Evolutionary conservation across 2,329 filamentous ascomycete genomes (phyloP).

Genomic region (Thermothelomyces thermophilus): DNA sequence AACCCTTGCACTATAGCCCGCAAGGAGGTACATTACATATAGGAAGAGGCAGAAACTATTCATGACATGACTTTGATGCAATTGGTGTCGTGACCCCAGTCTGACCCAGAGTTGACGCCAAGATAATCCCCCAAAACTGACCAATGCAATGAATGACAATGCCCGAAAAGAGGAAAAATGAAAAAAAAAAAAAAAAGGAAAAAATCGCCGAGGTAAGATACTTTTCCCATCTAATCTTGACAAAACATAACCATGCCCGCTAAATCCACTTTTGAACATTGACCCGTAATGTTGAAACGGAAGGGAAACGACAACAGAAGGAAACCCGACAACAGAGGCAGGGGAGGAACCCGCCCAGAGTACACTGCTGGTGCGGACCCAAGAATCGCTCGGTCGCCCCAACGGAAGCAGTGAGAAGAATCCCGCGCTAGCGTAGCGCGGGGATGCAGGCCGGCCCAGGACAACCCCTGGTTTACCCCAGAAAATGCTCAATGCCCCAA

Average conservation of each 20-base stretch:
- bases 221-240: conserved; percentile 16
- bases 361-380: too few relatives aligned
- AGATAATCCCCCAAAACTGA: background rate
- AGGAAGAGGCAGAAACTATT: background rate
- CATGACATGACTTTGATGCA: background rate
- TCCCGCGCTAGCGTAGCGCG: conserved; percentile 4
- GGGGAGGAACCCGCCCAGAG: background rate
- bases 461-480: conserved; percentile 1
- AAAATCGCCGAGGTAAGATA: conserved; percentile 1
- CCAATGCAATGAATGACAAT: background rate
- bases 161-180: too few relatives aligned
- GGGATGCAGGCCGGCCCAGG: conserved; percentile 1
- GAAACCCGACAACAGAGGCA: background rate
- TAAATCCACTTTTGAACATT: conserved; percentile 10
- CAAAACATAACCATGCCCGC: conserved; percentile 13
- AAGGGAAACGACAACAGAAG: background rate
- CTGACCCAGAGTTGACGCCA: background rate
- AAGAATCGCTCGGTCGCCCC: background rate
- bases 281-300: conserved; percentile 2
- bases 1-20: too few relatives aligned
- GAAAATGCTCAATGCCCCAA: conserved; percentile 5
- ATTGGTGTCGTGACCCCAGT: background rate
- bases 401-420: conserved; percentile 2
- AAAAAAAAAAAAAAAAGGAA: too few relatives aligned
- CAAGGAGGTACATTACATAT: background rate